Conservation (phyloP, 208 protist species). For the Leptomonas seymouri region DNA sequence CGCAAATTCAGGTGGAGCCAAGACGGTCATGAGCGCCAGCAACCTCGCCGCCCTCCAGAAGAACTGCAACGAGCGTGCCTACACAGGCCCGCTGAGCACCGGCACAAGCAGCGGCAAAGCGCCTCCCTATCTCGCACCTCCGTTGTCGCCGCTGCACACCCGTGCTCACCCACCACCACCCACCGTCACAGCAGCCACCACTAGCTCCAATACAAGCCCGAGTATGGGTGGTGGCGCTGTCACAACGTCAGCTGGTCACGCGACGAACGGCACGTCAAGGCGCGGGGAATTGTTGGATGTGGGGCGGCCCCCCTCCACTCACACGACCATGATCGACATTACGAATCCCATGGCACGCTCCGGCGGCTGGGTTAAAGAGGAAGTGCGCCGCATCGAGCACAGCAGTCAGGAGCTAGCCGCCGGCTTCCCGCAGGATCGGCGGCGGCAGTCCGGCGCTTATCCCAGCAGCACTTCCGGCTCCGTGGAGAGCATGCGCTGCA, state of each 20-base stretch:
- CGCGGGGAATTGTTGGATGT: slow-evolving; percentile 5
- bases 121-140: slow-evolving; percentile 25
- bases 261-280: slow-evolving; percentile 6
- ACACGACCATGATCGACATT: not conserved
- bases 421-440: slow-evolving; percentile 29
- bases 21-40: slow-evolving; percentile 22
- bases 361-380: slow-evolving; percentile 38
- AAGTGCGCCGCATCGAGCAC: slow-evolving; percentile 30
- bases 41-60: slow-evolving; percentile 21
- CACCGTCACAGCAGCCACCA: not conserved
- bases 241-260: not conserved
- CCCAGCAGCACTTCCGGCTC: not conserved
- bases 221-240: not conserved
- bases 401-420: slow-evolving; percentile 13
- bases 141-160: slow-evolving; percentile 26
- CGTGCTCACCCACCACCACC: not conserved
- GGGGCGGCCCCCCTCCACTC: not conserved
- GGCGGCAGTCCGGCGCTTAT: slow-evolving; percentile 1
- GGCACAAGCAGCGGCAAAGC: slow-evolving; percentile 11
- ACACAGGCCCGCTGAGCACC: slow-evolving; percentile 9
- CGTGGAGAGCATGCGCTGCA: not conserved
- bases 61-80: slow-evolving; percentile 1
- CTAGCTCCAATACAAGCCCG: too few relatives aligned
- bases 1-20: slow-evolving; percentile 6
- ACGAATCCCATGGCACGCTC: slow-evolving; percentile 8